These are phyloP conservation scores for Oryza australiensis DNA, from an alignment of 176 grass and related monocot genomes.

Conservation along the genomic window DNA sequence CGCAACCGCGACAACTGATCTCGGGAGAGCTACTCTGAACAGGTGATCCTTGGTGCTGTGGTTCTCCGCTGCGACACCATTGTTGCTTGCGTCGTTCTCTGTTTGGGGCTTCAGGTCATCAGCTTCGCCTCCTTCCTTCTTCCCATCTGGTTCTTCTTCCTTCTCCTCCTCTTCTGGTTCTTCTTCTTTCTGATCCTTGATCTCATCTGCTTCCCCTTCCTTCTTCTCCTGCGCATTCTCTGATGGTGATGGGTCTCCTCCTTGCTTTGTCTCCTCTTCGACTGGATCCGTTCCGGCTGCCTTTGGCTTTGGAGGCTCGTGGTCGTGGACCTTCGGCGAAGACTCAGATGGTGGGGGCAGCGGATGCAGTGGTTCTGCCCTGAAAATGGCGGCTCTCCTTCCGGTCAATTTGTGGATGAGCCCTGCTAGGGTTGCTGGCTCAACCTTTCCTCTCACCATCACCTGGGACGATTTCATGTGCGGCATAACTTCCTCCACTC, in stretches of 20 bases:
- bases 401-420: constrained; percentile 51
- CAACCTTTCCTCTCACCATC: constrained; percentile 44
- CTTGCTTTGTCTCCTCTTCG: background rate
- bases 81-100: background rate
- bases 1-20: background rate
- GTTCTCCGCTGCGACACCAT: background rate
- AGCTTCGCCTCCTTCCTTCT: background rate
- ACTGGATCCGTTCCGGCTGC: background rate
- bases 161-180: background rate
- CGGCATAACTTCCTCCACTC: constrained; percentile 43
- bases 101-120: background rate
- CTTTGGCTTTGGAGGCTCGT: background rate
- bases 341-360: background rate
- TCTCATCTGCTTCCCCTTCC: background rate
- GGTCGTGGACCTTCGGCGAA: background rate
- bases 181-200: background rate
- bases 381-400: constrained; percentile 33
- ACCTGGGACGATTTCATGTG: constrained; percentile 46
- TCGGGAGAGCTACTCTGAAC: background rate
- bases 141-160: background rate
- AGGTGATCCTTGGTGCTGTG: background rate
- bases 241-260: background rate
- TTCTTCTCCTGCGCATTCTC: background rate
- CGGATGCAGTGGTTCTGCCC: constrained; percentile 25
- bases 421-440: constrained; percentile 44